Percentiles rank a stretch among this genome's conserved stretches.
Evolutionary conservation across 2,329 filamentous ascomycete genomes (phyloP).

Genomic region (Ophiostoma tasmaniense): DNA sequence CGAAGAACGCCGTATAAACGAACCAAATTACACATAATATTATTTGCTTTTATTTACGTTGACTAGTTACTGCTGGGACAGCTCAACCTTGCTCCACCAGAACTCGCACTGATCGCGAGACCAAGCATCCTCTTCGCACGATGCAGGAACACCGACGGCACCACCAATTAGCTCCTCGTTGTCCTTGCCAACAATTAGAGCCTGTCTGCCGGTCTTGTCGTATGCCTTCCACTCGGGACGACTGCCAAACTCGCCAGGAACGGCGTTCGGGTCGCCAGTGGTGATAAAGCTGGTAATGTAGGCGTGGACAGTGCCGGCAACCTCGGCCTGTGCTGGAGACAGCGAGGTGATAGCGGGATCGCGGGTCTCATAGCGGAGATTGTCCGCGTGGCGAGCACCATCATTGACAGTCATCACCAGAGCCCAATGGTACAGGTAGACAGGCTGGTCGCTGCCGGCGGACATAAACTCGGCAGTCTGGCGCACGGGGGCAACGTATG

Average conservation of each 20-base stretch:
- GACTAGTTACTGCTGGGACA: not conserved
- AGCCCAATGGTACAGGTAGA: conserved; percentile 49
- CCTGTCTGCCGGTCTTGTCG: conserved; percentile 15
- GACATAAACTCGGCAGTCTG: conserved; percentile 36
- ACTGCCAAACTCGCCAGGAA: not conserved
- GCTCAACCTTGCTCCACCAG: conserved; percentile 36
- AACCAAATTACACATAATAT: too few relatives aligned
- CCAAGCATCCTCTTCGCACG: conserved; percentile 35
- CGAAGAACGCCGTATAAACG: too few relatives aligned
- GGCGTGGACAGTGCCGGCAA: conserved; percentile 36
- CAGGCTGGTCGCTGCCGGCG: conserved; percentile 28
- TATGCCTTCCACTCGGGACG: conserved; percentile 22
- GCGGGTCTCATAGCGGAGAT: conserved; percentile 39
- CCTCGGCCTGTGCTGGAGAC: conserved; percentile 33
- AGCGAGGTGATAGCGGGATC: conserved; percentile 28
- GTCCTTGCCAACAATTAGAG: conserved; percentile 37
- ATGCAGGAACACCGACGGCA: conserved; percentile 28
- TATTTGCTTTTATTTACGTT: not conserved
- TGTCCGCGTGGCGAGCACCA: conserved; percentile 41
- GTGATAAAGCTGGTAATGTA: conserved; percentile 43
- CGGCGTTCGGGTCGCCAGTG: conserved; percentile 24
- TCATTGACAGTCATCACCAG: conserved; percentile 34
- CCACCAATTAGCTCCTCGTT: conserved; percentile 43
- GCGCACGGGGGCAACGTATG: conserved; percentile 42
- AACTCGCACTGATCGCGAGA: conserved; percentile 36